A percentile compares a stretch with the other conserved stretches of the same genome.
Conservation (phyloP, 2,329 filamentous ascomycete genomes). For the Botrytis tulipae region DNA sequence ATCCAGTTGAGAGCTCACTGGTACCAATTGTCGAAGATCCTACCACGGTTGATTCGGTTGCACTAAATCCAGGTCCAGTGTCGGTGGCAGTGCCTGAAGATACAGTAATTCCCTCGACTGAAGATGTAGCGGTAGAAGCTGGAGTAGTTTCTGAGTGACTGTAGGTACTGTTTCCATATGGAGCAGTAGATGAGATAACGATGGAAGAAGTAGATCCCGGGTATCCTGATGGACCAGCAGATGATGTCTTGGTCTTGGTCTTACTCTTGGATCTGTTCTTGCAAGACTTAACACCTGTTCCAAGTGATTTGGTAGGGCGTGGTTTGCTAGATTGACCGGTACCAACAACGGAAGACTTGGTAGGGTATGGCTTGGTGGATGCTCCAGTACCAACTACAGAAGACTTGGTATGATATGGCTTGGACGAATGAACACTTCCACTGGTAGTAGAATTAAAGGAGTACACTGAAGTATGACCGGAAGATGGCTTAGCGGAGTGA, state of each 20-base stretch:
- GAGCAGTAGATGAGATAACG: not conserved
- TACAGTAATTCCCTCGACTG: not conserved
- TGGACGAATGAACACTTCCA: not conserved
- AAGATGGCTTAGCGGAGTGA: not conserved
- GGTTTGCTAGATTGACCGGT: not conserved
- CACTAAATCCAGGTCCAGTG: not conserved
- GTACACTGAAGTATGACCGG: conserved; percentile 13
- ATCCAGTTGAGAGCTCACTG: not conserved
- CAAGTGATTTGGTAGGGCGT: not conserved
- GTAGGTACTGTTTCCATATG: conserved; percentile 17
- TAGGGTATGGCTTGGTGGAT: not conserved
- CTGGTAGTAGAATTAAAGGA: not conserved
- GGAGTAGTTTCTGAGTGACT: not conserved
- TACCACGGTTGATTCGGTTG: not conserved
- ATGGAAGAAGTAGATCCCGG: not conserved
- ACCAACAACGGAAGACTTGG: not conserved
- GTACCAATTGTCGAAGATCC: not conserved
- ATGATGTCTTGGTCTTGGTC: conserved; percentile 20
- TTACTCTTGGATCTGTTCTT: not conserved
- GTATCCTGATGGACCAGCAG: not conserved
- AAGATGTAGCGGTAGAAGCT: conserved; percentile 11
- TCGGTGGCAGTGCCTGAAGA: not conserved
- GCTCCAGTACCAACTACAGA: not conserved
- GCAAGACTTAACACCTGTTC: not conserved
- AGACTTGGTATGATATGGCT: not conserved